Evolutionary conservation across 1,139 yeast genomes (phyloP), one percentile per base, ranked within the genome.

Genomic region (Taphrina flavorubra): DNA sequence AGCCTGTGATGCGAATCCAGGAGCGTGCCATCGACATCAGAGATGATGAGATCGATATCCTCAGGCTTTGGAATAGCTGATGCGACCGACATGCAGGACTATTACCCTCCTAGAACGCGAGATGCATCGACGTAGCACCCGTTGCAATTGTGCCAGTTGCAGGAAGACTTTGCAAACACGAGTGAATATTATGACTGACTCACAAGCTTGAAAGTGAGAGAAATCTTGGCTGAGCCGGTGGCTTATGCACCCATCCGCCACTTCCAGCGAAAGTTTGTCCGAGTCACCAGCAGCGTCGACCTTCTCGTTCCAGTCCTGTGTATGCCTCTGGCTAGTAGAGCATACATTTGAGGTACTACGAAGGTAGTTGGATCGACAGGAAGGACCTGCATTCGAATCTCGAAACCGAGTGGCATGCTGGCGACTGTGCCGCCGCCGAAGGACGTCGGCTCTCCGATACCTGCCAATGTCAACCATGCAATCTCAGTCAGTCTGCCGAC

Each of bases 401-500:
- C 31, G 31, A 25, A 25, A 25, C 31, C 47, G n/a, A 44, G 18
- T 44, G 16, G 20, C n/a, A 53, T 53, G 58, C 42, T 37, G 13
- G 42, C 58, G 11, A 31, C 46, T 1, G 42, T 44, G 49, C 36
- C 16, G 37, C 57, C 65, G 1, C 68, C 68, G 34, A 56, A 61
- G 25, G 71, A 69, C 14, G 42, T 91, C 36, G 97, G 97, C 7
- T 87, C 84, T 44, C 87, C 97, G 4, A 92, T 94, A 71, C 98
- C 98, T 11, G 87, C 88, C 71, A 88, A 91, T 76, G 88, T 96
- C 0, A 87, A 88, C 6, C 98, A 92, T 78, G 97, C 97, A 0
- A 97, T 92, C 0, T 89, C 96, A 10, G 97, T 92, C 62, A 89
- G 97, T 0, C 82, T 92, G 60, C 98, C 98, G 6, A 89, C 97